Conservation (phyloP, 768 basidiomycete species). For the Leccinum boreale region DNA sequence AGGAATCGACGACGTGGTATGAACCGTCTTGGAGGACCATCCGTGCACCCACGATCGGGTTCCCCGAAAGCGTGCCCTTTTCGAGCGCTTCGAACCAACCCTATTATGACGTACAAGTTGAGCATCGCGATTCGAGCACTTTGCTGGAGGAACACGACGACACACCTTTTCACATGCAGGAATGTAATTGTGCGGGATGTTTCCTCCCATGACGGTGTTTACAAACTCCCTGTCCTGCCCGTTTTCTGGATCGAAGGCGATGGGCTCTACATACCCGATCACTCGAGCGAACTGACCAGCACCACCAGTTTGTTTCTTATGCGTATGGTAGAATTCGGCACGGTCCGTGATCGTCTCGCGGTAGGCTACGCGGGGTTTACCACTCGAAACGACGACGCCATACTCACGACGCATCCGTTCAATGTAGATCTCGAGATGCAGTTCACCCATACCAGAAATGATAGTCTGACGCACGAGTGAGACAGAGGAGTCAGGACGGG, state of each 20-base stretch:
- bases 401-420: constrained; percentile 99
- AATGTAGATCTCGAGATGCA: constrained; percentile 98
- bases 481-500: not conserved
- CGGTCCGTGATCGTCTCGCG: constrained; percentile 88
- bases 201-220: constrained; percentile 87
- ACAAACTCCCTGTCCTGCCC: constrained; percentile 85
- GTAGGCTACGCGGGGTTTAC: constrained; percentile 95
- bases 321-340: constrained; percentile 83
- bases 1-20: constrained; percentile 93
- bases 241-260: constrained; percentile 68
- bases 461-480: constrained; percentile 65
- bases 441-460: constrained; percentile 99
- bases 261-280: constrained; percentile 86
- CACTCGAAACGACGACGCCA: constrained; percentile 87
- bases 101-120: constrained; percentile 36
- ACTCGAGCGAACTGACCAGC: constrained; percentile 96
- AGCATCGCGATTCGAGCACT: not conserved
- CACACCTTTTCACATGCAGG: constrained; percentile 91
- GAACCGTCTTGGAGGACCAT: constrained; percentile 90
- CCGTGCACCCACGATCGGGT: constrained; percentile 80
- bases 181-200: constrained; percentile 87
- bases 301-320: constrained; percentile 98
- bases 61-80: constrained; percentile 87
- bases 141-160: not conserved
- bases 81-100: constrained; percentile 94